phyloP scores from a whole-genome alignment of 148 eudicot species.

The Silene conica region DNA sequence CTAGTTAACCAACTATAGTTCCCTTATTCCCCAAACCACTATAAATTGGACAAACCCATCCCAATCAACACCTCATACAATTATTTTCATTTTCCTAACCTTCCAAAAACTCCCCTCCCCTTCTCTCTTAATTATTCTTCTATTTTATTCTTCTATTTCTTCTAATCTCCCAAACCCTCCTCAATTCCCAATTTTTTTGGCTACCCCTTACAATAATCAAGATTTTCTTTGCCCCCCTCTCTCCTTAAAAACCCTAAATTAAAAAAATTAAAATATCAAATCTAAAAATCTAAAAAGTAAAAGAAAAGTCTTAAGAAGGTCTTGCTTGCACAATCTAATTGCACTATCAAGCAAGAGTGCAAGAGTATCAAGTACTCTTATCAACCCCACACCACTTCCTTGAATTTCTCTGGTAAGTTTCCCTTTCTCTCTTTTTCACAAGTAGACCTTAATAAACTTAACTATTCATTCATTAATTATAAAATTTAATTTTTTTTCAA shows the following conservation, averaged over 20 bases:
- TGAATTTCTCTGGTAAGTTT: slow-evolving; percentile 26
- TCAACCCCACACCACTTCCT: slow-evolving; percentile 16
- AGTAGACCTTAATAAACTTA: not conserved
- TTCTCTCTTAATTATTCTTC: not conserved
- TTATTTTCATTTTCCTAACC: not conserved
- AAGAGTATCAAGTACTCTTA: not conserved
- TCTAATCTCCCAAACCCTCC: not conserved
- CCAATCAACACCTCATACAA: not conserved
- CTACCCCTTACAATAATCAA: not conserved
- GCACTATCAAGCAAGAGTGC: not conserved
- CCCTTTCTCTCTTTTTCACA: not conserved
- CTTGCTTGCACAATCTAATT: not conserved
- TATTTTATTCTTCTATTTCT: not conserved
- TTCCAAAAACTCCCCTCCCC: not conserved
- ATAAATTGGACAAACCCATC: slow-evolving; percentile 20
- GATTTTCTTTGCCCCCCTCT: not conserved
- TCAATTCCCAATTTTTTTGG: not conserved
- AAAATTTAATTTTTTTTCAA: too few relatives aligned
- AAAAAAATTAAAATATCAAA: too few relatives aligned
- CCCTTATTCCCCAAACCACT: slow-evolving; percentile 8
- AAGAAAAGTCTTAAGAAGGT: slow-evolving; percentile 22
- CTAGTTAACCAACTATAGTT: slow-evolving; percentile 22
- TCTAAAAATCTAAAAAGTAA: not conserved
- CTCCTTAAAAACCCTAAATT: too few relatives aligned
- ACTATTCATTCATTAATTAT: too few relatives aligned